Evolutionary conservation across 331 rosid genomes (phyloP).

Genomic region (Malus hybrid): DNA sequence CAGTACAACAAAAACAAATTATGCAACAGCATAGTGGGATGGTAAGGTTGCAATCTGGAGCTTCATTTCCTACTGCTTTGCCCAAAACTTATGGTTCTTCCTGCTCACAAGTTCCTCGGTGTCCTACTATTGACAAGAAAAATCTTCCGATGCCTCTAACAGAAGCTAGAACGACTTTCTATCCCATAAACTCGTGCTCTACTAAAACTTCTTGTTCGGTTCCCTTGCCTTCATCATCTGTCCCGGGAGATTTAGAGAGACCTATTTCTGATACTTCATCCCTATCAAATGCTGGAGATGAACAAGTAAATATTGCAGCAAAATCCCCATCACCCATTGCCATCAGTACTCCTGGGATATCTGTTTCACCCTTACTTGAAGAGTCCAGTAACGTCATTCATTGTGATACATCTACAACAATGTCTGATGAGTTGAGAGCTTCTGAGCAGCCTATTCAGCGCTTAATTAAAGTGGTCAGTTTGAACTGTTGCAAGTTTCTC

Average conservation of each 20-base stretch:
- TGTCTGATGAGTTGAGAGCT: constrained; percentile 51
- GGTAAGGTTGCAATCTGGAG: constrained; percentile 46
- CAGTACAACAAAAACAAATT: constrained; percentile 25
- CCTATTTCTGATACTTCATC: constrained; percentile 33
- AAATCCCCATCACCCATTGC: constrained; percentile 65
- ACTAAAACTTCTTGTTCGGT: constrained; percentile 69
- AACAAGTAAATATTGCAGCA: constrained; percentile 39
- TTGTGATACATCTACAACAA: constrained; percentile 33
- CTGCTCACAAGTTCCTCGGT: constrained; percentile 61
- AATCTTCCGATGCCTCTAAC: constrained; percentile 38
- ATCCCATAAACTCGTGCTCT: constrained; percentile 70
- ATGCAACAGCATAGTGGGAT: constrained; percentile 49
- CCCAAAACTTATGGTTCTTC: constrained; percentile 50
- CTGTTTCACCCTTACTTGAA: constrained; percentile 83
- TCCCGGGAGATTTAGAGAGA: constrained; percentile 71
- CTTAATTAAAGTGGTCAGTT: constrained; percentile 69
- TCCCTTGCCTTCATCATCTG: constrained; percentile 80
- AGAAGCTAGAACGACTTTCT: constrained; percentile 67
- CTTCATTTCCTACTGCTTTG: constrained; percentile 49
- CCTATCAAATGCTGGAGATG: constrained; percentile 48
- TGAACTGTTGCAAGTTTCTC: not conserved
- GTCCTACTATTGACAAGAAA: constrained; percentile 76
- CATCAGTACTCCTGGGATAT: constrained; percentile 89
- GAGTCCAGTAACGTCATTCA: constrained; percentile 61
- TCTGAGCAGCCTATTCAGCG: constrained; percentile 82